A percentile compares a stretch with the other conserved stretches of the same genome.
Conservation (phyloP, 441 rosid species). For the Euphorbia schlechtendalii region DNA sequence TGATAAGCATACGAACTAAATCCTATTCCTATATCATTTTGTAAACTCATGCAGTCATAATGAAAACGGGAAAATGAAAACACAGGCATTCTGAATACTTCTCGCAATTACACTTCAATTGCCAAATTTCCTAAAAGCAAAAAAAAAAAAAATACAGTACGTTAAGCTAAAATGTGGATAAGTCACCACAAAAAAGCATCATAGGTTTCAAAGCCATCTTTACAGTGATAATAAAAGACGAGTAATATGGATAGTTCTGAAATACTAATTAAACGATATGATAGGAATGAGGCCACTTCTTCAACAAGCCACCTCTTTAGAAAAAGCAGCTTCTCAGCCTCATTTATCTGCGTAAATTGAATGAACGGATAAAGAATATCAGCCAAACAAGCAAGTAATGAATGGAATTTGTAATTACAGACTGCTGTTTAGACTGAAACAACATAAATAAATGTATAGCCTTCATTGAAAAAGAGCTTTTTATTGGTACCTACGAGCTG, state of each 20-base stretch:
- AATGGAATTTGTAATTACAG: neutral
- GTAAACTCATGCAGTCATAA: too few relatives aligned
- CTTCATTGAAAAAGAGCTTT: neutral
- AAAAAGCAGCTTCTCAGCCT: neutral
- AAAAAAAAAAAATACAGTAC: neutral
- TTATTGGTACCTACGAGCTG: constrained; percentile 30
- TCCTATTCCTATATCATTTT: too few relatives aligned
- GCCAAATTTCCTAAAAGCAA: too few relatives aligned
- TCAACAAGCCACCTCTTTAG: neutral
- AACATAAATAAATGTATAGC: too few relatives aligned
- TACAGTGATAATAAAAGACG: neutral
- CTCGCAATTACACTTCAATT: neutral
- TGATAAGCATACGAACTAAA: too few relatives aligned
- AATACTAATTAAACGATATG: neutral
- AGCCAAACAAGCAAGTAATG: neutral
- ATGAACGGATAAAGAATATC: neutral
- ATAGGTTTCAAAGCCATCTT: neutral
- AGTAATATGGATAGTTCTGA: neutral
- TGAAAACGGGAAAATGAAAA: too few relatives aligned
- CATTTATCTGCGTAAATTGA: neutral
- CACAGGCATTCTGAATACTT: too few relatives aligned
- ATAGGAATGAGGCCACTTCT: neutral
- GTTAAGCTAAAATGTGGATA: neutral
- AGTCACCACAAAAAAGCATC: neutral
- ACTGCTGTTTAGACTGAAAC: neutral